Evolutionary conservation across 345 rosid genomes (phyloP).

Genomic region (Gossypium ekmanianum): DNA sequence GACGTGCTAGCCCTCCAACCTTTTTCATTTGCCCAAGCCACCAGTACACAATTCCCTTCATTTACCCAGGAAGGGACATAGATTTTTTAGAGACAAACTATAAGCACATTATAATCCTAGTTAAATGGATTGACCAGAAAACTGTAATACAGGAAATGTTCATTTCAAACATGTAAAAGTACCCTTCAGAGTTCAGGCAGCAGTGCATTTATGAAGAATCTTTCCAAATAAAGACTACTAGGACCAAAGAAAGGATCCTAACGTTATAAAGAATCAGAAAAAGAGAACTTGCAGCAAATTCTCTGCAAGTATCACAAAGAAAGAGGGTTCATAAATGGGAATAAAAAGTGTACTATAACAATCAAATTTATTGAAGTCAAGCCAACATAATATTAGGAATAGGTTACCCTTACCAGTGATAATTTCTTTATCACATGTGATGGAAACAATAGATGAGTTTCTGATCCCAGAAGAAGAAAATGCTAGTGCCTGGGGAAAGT

Average conservation of each 20-base stretch:
- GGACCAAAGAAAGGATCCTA: constrained; percentile 1
- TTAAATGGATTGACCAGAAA: neutral
- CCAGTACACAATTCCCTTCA: neutral
- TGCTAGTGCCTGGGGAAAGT: constrained; percentile 86
- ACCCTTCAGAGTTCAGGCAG: constrained; percentile 2
- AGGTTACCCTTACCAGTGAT: constrained; percentile 59
- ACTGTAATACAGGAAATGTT: neutral
- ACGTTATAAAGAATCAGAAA: neutral
- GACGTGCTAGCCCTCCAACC: neutral
- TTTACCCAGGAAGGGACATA: neutral
- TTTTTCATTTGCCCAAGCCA: neutral
- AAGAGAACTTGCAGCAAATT: neutral
- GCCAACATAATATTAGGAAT: constrained; percentile 1
- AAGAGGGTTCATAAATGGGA: neutral
- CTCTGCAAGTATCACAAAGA: neutral
- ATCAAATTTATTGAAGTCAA: neutral
- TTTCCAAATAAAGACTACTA: constrained; percentile 4
- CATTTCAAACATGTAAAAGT: constrained; percentile 1
- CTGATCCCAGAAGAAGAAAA: constrained; percentile 82
- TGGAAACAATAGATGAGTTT: constrained; percentile 71
- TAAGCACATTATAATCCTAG: constrained; percentile 1
- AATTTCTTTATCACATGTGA: constrained; percentile 74
- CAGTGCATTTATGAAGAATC: neutral
- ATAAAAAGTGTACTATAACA: neutral
- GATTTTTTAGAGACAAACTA: neutral